Base-by-base conservation (phyloP, 169 alveolate species). In the Eimeria sp. region DNA sequence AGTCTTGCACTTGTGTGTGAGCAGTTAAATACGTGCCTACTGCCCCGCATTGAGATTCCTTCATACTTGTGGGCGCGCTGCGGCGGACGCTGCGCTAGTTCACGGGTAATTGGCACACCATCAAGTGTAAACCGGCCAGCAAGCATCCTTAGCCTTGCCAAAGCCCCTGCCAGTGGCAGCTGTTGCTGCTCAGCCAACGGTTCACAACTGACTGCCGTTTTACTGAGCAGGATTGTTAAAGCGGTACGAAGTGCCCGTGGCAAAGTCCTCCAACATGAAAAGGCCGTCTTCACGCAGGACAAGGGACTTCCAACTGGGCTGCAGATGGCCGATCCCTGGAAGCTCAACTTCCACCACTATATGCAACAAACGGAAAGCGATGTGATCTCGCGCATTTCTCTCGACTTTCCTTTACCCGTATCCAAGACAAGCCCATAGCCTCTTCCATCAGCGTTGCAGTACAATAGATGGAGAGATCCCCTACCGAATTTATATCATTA, bases 261-360 rank as follows among this genome's bases (percentile, higher is more conserved):
- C 89, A 20, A 49, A 80, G 25, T 80, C 13, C n/a, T 70, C 89
- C 70, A 80, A 80, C 18, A 80, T 13, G 49, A 49, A 80, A 4
- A 70, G 47, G 51, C 89, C 89, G 27, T 80, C 89, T n/a, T 25
- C 27, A 3, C 18, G 89, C 89, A 80, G 4, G 47, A 80, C 47
- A 18, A 45, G 51, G 47, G 63, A 25, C 9, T 30, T 25, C 89
- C 89, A 80, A 14, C 51, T 47, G 9, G 51, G 0, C n/a, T 47
- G n/a, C n/a, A 49, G 54, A 54, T 49, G 89, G 70, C 51, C 67
- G 6, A 80, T 49, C 16, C 67, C 72, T 25, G 89, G 7, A 22
- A 25, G 47, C 45, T 80, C 72, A 2, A 80, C 25, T 49, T 54
- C 25, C 65, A 80, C n/a, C 49, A 27, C 70, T n/a, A 49, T 45